Percentiles rank a stretch among this genome's conserved stretches.
phyloP scores from a whole-genome alignment of 257 asterid genomes.

The Solanum medicagineum region DNA sequence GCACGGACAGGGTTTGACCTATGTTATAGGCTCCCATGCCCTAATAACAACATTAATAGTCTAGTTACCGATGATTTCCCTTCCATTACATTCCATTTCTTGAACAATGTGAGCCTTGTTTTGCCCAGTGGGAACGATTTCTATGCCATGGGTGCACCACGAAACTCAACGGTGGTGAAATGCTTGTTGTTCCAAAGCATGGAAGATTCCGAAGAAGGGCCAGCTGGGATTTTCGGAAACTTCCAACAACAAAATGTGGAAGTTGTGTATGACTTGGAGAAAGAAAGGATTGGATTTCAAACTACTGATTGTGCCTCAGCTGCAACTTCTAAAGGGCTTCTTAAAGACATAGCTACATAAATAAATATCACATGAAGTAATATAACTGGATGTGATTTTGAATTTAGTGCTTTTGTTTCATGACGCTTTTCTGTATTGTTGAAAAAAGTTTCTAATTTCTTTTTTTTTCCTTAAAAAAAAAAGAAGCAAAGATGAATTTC shows the following conservation, averaged over 20 bases:
- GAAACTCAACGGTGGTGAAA: slow-evolving; percentile 39
- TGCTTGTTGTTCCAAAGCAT: slow-evolving; percentile 51
- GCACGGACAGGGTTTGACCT: slow-evolving; percentile 49
- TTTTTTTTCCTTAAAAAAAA: no score
- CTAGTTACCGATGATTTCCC: slow-evolving; percentile 32
- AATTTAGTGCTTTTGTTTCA: neutral
- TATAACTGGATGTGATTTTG: neutral
- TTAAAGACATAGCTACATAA: slow-evolving; percentile 3
- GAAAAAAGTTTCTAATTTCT: neutral
- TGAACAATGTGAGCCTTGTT: slow-evolving; percentile 36
- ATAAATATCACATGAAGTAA: neutral
- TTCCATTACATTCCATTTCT: slow-evolving; percentile 42
- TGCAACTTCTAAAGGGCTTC: slow-evolving; percentile 34
- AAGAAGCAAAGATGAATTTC: neutral
- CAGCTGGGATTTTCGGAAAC: slow-evolving; percentile 69
- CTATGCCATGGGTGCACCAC: slow-evolving; percentile 57
- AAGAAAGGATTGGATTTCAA: slow-evolving; percentile 54
- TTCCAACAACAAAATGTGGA: slow-evolving; percentile 65
- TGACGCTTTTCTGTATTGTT: neutral
- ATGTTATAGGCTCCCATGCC: slow-evolving; percentile 38
- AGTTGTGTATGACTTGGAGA: slow-evolving; percentile 69
- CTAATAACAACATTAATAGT: slow-evolving; percentile 9
- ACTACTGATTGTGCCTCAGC: slow-evolving; percentile 43
- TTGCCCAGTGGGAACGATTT: slow-evolving; percentile 43
- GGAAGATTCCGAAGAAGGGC: slow-evolving; percentile 40